Percentiles rank a stretch among this genome's conserved stretches.
phyloP scores from a whole-genome alignment of 2,329 filamentous ascomycete genomes.

The Dothideomycetes sp. region DNA sequence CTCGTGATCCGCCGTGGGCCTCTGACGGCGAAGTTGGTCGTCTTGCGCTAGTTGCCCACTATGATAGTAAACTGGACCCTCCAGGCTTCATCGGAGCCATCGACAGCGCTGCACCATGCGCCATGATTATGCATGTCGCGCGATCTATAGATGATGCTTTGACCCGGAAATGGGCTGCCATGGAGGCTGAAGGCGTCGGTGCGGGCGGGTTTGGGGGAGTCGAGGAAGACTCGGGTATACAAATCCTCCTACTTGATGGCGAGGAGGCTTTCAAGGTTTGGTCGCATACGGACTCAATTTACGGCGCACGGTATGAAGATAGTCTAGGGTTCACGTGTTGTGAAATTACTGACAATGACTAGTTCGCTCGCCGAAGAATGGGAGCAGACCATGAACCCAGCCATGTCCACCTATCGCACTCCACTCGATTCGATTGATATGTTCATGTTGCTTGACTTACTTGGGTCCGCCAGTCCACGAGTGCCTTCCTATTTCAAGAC shows the following conservation, averaged over 20 bases:
- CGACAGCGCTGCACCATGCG: slow-evolving; percentile 89
- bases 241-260: slow-evolving; percentile 83
- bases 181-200: slow-evolving; percentile 42
- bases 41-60: slow-evolving; percentile 84
- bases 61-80: slow-evolving; percentile 73
- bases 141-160: slow-evolving; percentile 69
- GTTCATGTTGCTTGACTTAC: slow-evolving; percentile 83
- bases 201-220: slow-evolving; percentile 32
- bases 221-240: slow-evolving; percentile 71
- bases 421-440: slow-evolving; percentile 71
- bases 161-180: slow-evolving; percentile 68
- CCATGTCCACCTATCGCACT: slow-evolving; percentile 63
- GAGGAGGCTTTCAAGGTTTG: slow-evolving; percentile 84
- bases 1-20: slow-evolving; percentile 78
- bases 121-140: slow-evolving; percentile 81
- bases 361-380: slow-evolving; percentile 67
- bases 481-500: slow-evolving; percentile 81
- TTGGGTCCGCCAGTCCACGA: slow-evolving; percentile 57
- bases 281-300: slow-evolving; percentile 73
- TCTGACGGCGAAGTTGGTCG: slow-evolving; percentile 63
- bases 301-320: slow-evolving; percentile 60
- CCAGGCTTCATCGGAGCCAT: slow-evolving; percentile 85
- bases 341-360: slow-evolving; percentile 8
- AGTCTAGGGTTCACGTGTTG: neutral
- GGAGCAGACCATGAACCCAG: slow-evolving; percentile 59